phyloP scores from a whole-genome alignment of 1,284 basidiomycete species.

The Malassezia caprae region DNA sequence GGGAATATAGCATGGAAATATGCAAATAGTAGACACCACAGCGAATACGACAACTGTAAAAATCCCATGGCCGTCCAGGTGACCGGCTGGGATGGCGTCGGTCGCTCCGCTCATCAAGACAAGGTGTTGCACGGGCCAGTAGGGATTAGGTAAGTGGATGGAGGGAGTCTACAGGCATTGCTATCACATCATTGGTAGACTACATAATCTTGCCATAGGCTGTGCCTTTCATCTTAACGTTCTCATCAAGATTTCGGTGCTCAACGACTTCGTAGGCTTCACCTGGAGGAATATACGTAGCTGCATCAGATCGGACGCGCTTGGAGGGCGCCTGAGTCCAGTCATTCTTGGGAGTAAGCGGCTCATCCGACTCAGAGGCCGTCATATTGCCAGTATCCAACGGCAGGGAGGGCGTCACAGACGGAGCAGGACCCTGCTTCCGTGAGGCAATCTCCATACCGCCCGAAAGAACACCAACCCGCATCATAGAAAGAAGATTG shows the following conservation, averaged over 20 bases:
- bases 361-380: conserved; percentile 21
- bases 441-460: conserved; percentile 33
- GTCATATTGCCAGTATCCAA: conserved; percentile 13
- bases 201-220: conserved; percentile 20
- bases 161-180: not conserved
- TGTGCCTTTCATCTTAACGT: conserved; percentile 27
- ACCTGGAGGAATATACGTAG: conserved; percentile 38
- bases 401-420: not conserved
- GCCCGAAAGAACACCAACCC: conserved; percentile 45
- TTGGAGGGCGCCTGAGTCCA: not conserved
- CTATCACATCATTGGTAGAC: not conserved
- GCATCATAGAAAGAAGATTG: conserved; percentile 46
- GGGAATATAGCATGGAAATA: conserved; percentile 31
- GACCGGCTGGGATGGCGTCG: not conserved
- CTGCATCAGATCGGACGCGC: conserved; percentile 12
- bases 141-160: not conserved
- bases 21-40: conserved; percentile 38
- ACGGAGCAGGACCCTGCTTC: not conserved
- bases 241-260: conserved; percentile 27
- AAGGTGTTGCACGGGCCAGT: not conserved
- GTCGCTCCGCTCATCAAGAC: not conserved
- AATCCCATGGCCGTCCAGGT: conserved; percentile 41
- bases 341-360: conserved; percentile 19
- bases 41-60: conserved; percentile 45
- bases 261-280: conserved; percentile 39